Evolutionary conservation across 768 basidiomycete genomes (phyloP), one percentile per base, ranked within the genome.

Genomic region (Leucocoprinus leucothites): DNA sequence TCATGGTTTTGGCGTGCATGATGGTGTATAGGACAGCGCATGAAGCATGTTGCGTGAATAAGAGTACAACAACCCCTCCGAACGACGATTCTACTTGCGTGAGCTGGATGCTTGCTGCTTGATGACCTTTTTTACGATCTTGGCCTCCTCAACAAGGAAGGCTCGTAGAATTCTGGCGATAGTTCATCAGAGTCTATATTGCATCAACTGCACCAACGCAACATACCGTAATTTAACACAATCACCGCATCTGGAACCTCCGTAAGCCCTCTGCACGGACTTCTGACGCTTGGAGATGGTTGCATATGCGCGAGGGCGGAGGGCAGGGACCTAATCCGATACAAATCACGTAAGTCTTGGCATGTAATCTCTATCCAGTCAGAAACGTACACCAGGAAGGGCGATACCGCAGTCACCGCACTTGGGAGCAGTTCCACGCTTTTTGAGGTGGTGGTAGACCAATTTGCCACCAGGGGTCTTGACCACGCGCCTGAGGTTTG

Each of bases 81-180:
- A 41, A 45, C 25, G 13, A 31, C 14, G 19, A 47, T 55, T 68
- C 65, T 77, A 77, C 67, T 79, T 78, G 65, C 74, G 72, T 61
- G 69, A 61, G 55, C 62, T 57, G 44, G 70, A 61, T 35, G 66
- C 69, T 67, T 80, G 80, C 71, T 83, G 76, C 74, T 97, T 97
- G 82, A 98, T 94, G 64, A 98, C 96, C 77, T 85, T 89, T 87
- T 99, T 99, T 69, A 99, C 97, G 65, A 99, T 98, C 82, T 98
- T 98, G 43, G 97, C 97, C 80, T 99, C 97, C 81, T 98, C 97
- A 38, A 99, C 91, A 58, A 99, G 77, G 87, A 99, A 99, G 60
- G 97, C 94, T 57, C 97, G 91, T 64, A 98, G 88, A 65, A 99
- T 95, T 98, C 34, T 60, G 0, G 48, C 7, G 2, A 24, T 19